Evolutionary conservation across 1,139 yeast species (phyloP).

Genomic region (Entelexis paramagnoliae): DNA sequence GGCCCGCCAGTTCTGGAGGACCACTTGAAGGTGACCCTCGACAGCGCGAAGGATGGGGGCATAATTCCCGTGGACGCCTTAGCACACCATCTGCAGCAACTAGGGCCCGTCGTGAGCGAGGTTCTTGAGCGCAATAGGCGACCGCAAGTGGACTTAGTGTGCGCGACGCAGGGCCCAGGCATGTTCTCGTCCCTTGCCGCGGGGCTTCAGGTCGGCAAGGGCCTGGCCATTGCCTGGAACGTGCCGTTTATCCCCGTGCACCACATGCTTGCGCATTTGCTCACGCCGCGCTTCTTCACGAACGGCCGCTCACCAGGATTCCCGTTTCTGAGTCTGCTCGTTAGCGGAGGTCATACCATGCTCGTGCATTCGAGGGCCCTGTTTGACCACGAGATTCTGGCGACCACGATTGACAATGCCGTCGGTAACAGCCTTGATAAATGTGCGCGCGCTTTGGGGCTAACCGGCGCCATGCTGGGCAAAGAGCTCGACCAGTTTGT

Average conservation of each 20-base stretch:
- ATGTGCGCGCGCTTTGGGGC: conserved; percentile 77
- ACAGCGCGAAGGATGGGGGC: conserved; percentile 65
- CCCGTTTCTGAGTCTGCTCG: conserved; percentile 73
- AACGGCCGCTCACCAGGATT: conserved; percentile 45
- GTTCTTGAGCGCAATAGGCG: conserved; percentile 31
- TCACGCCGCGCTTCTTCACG: conserved; percentile 48
- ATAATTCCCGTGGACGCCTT: conserved; percentile 82
- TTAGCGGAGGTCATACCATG: conserved; percentile 94
- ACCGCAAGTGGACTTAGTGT: conserved; percentile 57
- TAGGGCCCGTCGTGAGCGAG: conserved; percentile 41
- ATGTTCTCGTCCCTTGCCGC: conserved; percentile 83
- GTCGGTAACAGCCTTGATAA: conserved; percentile 91
- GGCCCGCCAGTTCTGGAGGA: conserved; percentile 45
- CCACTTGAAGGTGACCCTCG: conserved; percentile 55
- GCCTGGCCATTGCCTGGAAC: conserved; percentile 66
- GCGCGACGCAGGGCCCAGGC: conserved; percentile 96
- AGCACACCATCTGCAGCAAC: conserved; percentile 54
- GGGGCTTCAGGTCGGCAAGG: conserved; percentile 78
- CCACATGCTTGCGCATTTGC: conserved; percentile 89
- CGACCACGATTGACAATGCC: conserved; percentile 77
- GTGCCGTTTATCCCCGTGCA: conserved; percentile 82
- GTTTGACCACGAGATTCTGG: conserved; percentile 57
- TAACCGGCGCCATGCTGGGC: conserved; percentile 76
- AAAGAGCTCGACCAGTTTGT: conserved; percentile 62
- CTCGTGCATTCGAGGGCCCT: conserved; percentile 57